A percentile compares a stretch with the other conserved stretches of the same genome.
Conservation (phyloP, 352 stramenopile species). For the Pythium insidiosum region DNA sequence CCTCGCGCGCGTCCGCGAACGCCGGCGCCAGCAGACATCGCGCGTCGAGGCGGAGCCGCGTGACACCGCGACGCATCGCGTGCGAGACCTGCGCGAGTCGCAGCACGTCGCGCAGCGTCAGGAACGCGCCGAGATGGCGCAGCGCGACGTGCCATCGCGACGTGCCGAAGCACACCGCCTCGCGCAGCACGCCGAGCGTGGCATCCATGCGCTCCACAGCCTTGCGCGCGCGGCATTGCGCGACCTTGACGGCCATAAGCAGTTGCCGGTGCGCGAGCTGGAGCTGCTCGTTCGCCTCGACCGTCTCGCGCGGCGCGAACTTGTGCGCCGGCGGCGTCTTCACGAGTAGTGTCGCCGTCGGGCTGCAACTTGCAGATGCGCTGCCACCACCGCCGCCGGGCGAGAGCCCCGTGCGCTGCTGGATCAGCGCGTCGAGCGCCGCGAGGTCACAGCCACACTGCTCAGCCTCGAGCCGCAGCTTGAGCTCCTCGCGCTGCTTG, state of each 20-base stretch:
- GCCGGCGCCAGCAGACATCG: conserved; percentile 19
- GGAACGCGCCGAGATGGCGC: conserved; percentile 13
- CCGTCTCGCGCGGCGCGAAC: conserved; percentile 48
- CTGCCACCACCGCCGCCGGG: too few species aligned
- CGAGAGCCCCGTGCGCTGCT: conserved; percentile 27
- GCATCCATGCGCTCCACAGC: conserved; percentile 51
- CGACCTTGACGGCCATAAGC: conserved; percentile 57
- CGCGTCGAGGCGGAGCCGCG: conserved; percentile 16
- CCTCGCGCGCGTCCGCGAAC: background rate
- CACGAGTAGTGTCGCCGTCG: conserved; percentile 19
- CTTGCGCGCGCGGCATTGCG: conserved; percentile 44
- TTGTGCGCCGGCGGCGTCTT: conserved; percentile 47
- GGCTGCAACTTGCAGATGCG: too few species aligned
- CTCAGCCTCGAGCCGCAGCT: conserved; percentile 30
- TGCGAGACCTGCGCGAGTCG: conserved; percentile 25
- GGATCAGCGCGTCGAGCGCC: conserved; percentile 38
- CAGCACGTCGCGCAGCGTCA: conserved; percentile 40
- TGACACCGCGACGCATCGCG: conserved; percentile 18
- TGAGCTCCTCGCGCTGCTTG: conserved; percentile 32
- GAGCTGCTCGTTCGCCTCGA: conserved; percentile 61
- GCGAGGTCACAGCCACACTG: conserved; percentile 36
- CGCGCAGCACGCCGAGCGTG: conserved; percentile 34
- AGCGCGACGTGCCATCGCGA: conserved; percentile 24
- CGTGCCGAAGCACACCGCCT: conserved; percentile 24
- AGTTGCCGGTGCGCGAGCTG: conserved; percentile 53